These are phyloP conservation scores for Discostella stelligeroides DNA, from an alignment of 108 stramenopile genomes.

Conservation along the genomic window DNA sequence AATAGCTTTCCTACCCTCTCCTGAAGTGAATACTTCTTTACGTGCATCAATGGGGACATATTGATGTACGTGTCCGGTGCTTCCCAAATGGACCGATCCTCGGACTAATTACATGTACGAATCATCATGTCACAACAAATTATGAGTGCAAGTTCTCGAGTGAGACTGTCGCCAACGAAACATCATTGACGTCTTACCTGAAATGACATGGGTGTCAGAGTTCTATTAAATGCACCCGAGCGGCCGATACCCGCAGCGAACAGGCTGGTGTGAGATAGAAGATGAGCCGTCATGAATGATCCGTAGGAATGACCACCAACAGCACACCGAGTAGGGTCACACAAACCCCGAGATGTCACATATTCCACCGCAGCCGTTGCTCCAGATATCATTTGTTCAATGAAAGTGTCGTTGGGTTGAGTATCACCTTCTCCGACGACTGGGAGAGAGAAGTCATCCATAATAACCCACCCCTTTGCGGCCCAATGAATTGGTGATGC, in stretches of 20 bases:
- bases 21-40: constrained; percentile 49
- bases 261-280: constrained; percentile 52
- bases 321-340: constrained; percentile 53
- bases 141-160: neutral
- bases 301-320: constrained; percentile 61
- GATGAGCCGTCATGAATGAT: constrained; percentile 59
- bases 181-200: too few species aligned
- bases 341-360: constrained; percentile 44
- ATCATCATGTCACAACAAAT: neutral
- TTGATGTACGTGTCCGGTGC: constrained; percentile 53
- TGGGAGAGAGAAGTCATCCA: constrained; percentile 52
- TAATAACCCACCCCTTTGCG: constrained; percentile 51
- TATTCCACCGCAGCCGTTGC: constrained; percentile 54
- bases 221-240: constrained; percentile 42
- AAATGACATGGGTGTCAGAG: constrained; percentile 47
- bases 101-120: constrained; percentile 38
- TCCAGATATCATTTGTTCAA: constrained; percentile 55
- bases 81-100: constrained; percentile 56
- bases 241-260: constrained; percentile 48
- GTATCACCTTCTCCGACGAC: constrained; percentile 53
- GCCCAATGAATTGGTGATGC: constrained; percentile 57
- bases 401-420: constrained; percentile 57
- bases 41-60: constrained; percentile 59
- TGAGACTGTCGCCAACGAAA: neutral
- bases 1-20: constrained; percentile 48